Evolutionary conservation across 2,329 filamentous ascomycete species (phyloP).

Genomic region (Chaetomium globosum): DNA sequence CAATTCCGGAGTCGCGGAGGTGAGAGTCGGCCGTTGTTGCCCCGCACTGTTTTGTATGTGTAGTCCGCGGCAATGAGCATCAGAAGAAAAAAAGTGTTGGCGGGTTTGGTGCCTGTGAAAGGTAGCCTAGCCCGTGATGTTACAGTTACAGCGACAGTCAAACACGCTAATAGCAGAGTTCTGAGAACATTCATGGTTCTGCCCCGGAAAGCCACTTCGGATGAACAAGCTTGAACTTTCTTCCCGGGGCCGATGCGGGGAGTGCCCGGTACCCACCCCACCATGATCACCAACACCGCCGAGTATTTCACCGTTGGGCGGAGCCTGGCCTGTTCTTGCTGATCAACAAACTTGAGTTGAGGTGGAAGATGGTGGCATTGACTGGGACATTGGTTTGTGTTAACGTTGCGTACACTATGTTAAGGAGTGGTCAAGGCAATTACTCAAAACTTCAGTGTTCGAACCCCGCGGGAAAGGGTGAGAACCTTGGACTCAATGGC

Average conservation of each 20-base stretch:
- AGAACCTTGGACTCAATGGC: too few relatives aligned
- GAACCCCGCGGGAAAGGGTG: too few relatives aligned
- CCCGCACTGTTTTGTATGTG: conserved; percentile 1
- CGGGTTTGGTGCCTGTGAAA: not conserved
- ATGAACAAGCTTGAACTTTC: conserved; percentile 7
- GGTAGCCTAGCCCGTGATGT: not conserved
- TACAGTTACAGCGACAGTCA: not conserved
- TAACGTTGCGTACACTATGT: not conserved
- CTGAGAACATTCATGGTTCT: not conserved
- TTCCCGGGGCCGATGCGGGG: not conserved
- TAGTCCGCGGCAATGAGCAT: not conserved
- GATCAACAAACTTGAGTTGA: not conserved
- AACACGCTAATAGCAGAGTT: not conserved
- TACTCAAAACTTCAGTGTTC: too few relatives aligned
- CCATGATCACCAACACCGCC: conserved; percentile 3
- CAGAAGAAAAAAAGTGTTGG: not conserved
- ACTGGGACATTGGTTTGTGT: not conserved
- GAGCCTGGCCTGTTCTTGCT: not conserved
- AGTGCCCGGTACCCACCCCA: conserved; percentile 1
- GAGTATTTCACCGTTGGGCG: conserved; percentile 14
- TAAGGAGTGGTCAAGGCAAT: too few relatives aligned
- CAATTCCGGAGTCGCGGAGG: not conserved
- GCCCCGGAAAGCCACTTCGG: conserved; percentile 1
- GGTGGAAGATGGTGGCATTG: not conserved
- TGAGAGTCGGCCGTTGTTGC: not conserved